phyloP scores from a whole-genome alignment of 2,329 filamentous ascomycete genomes.

The Cladophialophora exuberans region DNA sequence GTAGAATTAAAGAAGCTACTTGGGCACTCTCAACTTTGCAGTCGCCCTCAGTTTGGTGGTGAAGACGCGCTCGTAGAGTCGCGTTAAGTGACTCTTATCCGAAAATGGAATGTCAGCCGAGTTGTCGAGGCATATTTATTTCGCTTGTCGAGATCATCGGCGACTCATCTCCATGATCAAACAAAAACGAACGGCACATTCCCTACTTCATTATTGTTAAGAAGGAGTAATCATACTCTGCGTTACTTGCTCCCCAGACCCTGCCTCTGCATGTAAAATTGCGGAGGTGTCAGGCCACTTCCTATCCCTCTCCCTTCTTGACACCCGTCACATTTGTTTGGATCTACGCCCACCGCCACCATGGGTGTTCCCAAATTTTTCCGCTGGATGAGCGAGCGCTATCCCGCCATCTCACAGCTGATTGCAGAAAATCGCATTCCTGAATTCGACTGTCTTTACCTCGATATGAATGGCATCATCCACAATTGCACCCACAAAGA shows the following conservation, averaged over 20 bases:
- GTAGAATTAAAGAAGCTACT: not conserved
- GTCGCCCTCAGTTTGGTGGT: not conserved
- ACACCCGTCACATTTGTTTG: conserved; percentile 21
- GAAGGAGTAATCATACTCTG: not conserved
- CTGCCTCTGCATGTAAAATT: conserved; percentile 1
- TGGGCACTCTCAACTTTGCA: not conserved
- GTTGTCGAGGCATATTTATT: not conserved
- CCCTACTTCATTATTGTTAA: not conserved
- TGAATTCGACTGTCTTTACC: conserved; percentile 95
- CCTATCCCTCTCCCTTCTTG: conserved; percentile 7
- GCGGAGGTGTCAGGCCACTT: not conserved
- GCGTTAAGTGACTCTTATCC: conserved; percentile 4
- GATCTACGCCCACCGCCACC: conserved; percentile 38
- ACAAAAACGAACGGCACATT: conserved; percentile 2
- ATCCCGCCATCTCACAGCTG: conserved; percentile 96
- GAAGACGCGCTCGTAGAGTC: conserved; percentile 6
- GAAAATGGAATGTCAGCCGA: not conserved
- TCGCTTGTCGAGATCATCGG: not conserved
- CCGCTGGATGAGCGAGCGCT: conserved; percentile 98
- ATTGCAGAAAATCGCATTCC: conserved; percentile 99
- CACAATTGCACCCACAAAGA: conserved; percentile 99
- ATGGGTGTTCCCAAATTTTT: conserved; percentile 88
- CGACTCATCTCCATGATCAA: not conserved
- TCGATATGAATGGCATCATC: conserved; percentile 96
- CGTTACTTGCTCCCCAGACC: not conserved